Percentiles rank a stretch among this genome's conserved stretches.
These are phyloP conservation scores for Melampsora larici-populina DNA, from an alignment of 1,284 basidiomycete genomes.

Conservation along the genomic window DNA sequence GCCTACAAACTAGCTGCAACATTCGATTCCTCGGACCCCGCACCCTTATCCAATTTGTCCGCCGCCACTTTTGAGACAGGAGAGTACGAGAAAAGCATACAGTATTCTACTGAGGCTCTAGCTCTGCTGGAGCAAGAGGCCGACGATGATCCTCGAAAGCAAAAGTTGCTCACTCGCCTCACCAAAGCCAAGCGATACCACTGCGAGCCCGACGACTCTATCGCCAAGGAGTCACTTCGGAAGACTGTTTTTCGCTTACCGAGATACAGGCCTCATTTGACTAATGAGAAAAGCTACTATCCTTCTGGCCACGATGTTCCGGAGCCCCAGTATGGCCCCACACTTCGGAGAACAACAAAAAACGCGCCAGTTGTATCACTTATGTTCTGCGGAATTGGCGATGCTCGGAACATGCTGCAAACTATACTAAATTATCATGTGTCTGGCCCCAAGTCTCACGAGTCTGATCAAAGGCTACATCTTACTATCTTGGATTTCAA, in stretches of 20 bases:
- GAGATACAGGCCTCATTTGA: not conserved
- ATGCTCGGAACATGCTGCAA: too few relatives aligned
- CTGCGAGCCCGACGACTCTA: not conserved
- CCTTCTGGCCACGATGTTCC: not conserved
- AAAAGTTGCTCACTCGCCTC: too few relatives aligned
- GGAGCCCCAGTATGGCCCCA: not conserved
- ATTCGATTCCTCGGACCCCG: not conserved
- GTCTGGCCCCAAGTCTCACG: not conserved
- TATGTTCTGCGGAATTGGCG: too few relatives aligned
- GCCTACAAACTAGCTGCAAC: not conserved
- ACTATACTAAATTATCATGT: not conserved
- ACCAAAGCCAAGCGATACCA: not conserved
- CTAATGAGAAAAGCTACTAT: not conserved
- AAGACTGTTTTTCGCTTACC: not conserved
- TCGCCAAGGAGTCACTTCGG: not conserved
- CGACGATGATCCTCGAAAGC: not conserved
- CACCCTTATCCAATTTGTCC: not conserved
- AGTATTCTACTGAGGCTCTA: not conserved
- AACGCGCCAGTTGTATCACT: not conserved
- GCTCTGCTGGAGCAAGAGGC: not conserved
- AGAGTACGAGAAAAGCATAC: not conserved
- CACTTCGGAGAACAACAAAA: not conserved
- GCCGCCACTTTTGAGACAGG: not conserved
- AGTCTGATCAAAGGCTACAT: not conserved
- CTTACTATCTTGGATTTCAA: not conserved